Evolutionary conservation across 768 basidiomycete genomes (phyloP).

Genomic region (Phylloporus scabripes): DNA sequence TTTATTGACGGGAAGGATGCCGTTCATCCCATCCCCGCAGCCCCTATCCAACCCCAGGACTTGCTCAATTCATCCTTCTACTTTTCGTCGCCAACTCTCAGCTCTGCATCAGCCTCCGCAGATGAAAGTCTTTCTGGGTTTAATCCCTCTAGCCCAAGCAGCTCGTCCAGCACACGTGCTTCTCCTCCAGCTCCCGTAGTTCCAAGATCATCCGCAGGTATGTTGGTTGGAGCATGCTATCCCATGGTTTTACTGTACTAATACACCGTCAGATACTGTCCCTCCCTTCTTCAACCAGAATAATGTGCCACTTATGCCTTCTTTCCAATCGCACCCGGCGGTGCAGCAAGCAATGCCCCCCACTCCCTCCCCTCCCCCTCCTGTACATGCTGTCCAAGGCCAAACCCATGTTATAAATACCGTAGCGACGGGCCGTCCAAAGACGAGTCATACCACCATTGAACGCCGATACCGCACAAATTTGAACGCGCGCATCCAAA

Average conservation of each 20-base stretch:
- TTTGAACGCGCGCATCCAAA: conserved; percentile 80
- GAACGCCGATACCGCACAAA: conserved; percentile 87
- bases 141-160: conserved; percentile 22
- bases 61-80: conserved; percentile 31
- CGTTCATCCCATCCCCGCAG: conserved; percentile 8
- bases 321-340: conserved; percentile 31
- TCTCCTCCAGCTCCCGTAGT: conserved; percentile 28
- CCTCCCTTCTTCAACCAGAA: conserved; percentile 16
- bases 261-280: conserved; percentile 21
- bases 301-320: conserved; percentile 25
- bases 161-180: conserved; percentile 25
- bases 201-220: conserved; percentile 20
- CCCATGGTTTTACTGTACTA: not conserved
- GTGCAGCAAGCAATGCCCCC: conserved; percentile 25
- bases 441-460: conserved; percentile 87
- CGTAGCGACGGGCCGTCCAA: conserved; percentile 30
- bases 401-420: conserved; percentile 21
- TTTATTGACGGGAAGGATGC: conserved; percentile 31
- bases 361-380: conserved; percentile 39
- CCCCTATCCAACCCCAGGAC: conserved; percentile 28
- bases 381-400: conserved; percentile 19
- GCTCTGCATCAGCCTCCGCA: conserved; percentile 29
- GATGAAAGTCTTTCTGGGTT: conserved; percentile 24
- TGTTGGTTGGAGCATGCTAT: not conserved
- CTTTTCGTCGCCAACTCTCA: conserved; percentile 34